A percentile compares a stretch with the other conserved stretches of the same genome.
These are phyloP conservation scores for Hyphopichia fennica DNA, from an alignment of 1,139 yeast genomes.

Conservation along the genomic window DNA sequence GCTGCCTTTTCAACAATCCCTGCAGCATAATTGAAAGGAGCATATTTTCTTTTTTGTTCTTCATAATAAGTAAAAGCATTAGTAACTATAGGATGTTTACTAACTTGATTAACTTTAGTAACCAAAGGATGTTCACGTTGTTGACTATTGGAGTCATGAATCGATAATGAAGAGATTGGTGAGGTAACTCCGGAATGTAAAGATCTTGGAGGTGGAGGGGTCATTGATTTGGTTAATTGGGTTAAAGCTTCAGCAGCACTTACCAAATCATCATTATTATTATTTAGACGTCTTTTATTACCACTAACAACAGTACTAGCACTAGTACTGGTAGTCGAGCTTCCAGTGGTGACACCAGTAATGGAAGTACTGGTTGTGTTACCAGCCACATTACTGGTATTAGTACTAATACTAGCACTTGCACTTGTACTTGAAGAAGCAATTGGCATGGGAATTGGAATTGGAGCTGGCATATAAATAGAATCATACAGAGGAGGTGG, in stretches of 20 bases:
- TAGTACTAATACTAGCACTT: neutral
- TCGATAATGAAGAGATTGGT: constrained; percentile 14
- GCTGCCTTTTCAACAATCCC: constrained; percentile 67
- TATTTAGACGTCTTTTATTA: neutral
- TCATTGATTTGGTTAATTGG: constrained; percentile 22
- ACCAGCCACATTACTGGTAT: too few relatives aligned
- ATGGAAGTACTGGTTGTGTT: too few relatives aligned
- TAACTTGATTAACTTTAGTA: constrained; percentile 43
- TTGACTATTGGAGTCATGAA: constrained; percentile 10
- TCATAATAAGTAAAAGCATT: constrained; percentile 63
- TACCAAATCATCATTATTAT: constrained; percentile 27
- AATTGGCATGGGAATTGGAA: too few relatives aligned
- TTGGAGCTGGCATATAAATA: neutral
- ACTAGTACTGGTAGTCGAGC: neutral
- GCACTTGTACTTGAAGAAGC: neutral
- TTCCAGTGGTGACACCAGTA: neutral
- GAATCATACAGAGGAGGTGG: neutral
- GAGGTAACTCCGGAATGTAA: constrained; percentile 13
- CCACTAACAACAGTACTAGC: constrained; percentile 5
- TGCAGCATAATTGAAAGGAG: constrained; percentile 66
- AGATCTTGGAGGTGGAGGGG: constrained; percentile 8
- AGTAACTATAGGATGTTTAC: constrained; percentile 51
- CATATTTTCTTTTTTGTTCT: constrained; percentile 50
- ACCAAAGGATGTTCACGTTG: constrained; percentile 40
- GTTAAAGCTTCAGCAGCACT: constrained; percentile 47